Evolutionary conservation across 768 basidiomycete genomes (phyloP), one percentile per base, ranked within the genome.

Genomic region (Pulveroboletus ravenelii): DNA sequence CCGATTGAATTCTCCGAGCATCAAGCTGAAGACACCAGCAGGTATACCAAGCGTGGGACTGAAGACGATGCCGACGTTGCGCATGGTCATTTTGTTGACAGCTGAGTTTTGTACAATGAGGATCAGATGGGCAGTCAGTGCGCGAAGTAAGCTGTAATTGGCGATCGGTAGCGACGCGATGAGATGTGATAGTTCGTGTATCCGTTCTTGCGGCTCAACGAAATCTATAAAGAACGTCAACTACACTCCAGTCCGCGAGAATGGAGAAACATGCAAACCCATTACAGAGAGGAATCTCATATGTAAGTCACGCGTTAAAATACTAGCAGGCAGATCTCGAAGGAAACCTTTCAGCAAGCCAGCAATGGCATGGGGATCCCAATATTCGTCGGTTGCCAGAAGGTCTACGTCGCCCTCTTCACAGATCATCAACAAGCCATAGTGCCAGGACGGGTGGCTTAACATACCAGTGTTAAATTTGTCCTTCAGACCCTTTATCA

Each of bases 11-110:
- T 96, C 91, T 50, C 83, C 85, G 29, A 98, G 79, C 84, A 98
- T 91, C 55, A 96, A 72, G 62, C 90, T 93, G 70, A 98, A 94
- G 38, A 97, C 89, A 7, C 92, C 92, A 3, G 95, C 95, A n/a
- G 95, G 95, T 59, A 99, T 96, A 39, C 93, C 93, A 12, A 99
- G 76, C 0, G 96, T 98, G 2, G 96, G 96, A 57, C 93, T 94
- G 72, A 98, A 97, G 20, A 98, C 95, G 53, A 99, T 98, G 15
- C 95, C 94, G 25, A 99, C 92, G 66, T 99, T 99, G 41, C 95
- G 84, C 82, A 98, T 86, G 37, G 89, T 94, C 96, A 99, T 99
- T 76, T 94, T 98, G 82, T 96, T 96, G 51, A 87, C 72, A 38
- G 78, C 61, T 15, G 93, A 81, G 64, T 98, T 93, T 68, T 92